Conservation (phyloP, 108 stramenopile genomes). For the Epipyxis sp. region DNA sequence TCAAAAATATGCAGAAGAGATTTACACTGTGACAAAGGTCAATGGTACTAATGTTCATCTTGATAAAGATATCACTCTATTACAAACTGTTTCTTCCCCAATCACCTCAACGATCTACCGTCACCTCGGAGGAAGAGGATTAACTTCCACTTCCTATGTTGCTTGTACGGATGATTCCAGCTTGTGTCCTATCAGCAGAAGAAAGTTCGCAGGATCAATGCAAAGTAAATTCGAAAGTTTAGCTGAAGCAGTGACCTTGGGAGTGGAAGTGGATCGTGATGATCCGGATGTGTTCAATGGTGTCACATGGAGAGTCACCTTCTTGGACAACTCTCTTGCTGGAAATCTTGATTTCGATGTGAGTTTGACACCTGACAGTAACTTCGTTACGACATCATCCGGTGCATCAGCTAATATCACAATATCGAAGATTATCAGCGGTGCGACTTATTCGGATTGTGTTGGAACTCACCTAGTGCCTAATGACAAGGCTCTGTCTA, state of each 20-base stretch:
- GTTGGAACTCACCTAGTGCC: constrained; percentile 64
- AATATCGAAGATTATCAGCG: constrained; percentile 44
- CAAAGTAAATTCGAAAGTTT: constrained; percentile 66
- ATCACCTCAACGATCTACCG: constrained; percentile 21
- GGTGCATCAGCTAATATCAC: constrained; percentile 33
- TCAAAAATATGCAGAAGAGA: not conserved
- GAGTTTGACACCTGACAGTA: constrained; percentile 46
- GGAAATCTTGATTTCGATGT: constrained; percentile 58
- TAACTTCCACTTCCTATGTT: constrained; percentile 49
- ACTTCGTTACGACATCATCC: constrained; percentile 31
- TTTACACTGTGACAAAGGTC: constrained; percentile 43
- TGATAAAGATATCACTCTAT: not conserved
- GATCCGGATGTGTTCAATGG: constrained; percentile 54
- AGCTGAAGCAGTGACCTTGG: constrained; percentile 50
- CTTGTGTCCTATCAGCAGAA: constrained; percentile 20
- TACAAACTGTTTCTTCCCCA: not conserved
- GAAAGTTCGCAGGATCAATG: constrained; percentile 60
- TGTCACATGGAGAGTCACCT: constrained; percentile 72
- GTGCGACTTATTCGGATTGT: constrained; percentile 57
- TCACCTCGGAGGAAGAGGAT: constrained; percentile 61
- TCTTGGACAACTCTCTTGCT: constrained; percentile 65
- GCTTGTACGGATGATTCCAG: constrained; percentile 49
- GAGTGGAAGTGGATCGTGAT: constrained; percentile 68
- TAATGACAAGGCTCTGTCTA: constrained; percentile 58
- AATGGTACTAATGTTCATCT: constrained; percentile 42